Conservation (phyloP, 768 basidiomycete genomes). For the Lentinula sp. region DNA sequence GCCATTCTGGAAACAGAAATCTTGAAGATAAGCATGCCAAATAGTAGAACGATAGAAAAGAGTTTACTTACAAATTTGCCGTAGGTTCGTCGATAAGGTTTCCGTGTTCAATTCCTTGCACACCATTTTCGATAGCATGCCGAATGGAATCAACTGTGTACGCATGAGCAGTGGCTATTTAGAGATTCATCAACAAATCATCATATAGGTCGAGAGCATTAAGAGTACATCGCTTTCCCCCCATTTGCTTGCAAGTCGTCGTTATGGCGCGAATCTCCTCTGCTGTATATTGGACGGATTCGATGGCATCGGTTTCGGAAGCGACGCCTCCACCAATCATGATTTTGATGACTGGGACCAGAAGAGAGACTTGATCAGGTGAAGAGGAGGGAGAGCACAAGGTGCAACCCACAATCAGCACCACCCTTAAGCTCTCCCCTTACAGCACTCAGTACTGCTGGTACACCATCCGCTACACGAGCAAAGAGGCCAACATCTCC, state of each 20-base stretch:
- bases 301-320: slow-evolving; percentile 35
- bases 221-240: slow-evolving; percentile 20
- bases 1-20: slow-evolving; percentile 25
- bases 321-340: slow-evolving; percentile 37
- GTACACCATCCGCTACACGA: slow-evolving; percentile 30
- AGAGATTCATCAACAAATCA: too few species aligned
- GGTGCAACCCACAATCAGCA: slow-evolving; percentile 22
- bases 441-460: slow-evolving; percentile 26
- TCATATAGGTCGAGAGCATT: too few species aligned
- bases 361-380: not conserved
- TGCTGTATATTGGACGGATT: slow-evolving; percentile 34
- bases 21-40: not conserved
- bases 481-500: slow-evolving; percentile 19
- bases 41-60: not conserved
- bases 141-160: slow-evolving; percentile 35
- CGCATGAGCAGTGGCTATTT: slow-evolving; percentile 21
- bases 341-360: slow-evolving; percentile 26
- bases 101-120: slow-evolving; percentile 40
- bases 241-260: slow-evolving; percentile 33
- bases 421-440: slow-evolving; percentile 31
- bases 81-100: slow-evolving; percentile 34
- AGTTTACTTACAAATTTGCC: slow-evolving; percentile 22
- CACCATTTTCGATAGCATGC: slow-evolving; percentile 39
- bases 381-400: not conserved
- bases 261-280: slow-evolving; percentile 39